phyloP scores from a whole-genome alignment of 331 rosid species.

The Rosa hybrid region DNA sequence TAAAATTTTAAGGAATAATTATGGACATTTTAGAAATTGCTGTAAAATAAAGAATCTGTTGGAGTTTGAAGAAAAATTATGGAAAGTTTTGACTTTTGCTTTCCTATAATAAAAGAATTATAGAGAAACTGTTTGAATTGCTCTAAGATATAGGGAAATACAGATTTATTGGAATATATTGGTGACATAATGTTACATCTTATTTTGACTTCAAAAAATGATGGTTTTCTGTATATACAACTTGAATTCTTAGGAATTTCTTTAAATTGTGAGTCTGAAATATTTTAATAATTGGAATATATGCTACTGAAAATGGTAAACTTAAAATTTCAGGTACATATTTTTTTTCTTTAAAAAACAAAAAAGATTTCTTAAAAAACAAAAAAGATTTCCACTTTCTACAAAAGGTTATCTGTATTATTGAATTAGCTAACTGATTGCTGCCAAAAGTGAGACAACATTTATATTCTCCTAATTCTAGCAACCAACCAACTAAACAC shows the following conservation, averaged over 20 bases:
- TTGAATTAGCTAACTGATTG: conserved; percentile 10
- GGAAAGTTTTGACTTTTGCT: too few relatives aligned
- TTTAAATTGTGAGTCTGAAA: background rate
- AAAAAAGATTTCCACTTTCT: background rate
- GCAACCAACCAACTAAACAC: conserved; percentile 41
- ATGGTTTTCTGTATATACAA: background rate
- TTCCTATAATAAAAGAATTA: too few relatives aligned
- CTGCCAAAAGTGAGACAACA: conserved; percentile 45
- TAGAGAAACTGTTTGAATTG: too few relatives aligned
- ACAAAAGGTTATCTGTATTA: background rate
- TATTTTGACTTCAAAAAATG: background rate
- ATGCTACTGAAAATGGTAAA: background rate
- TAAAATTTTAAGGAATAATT: too few relatives aligned
- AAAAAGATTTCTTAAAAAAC: background rate
- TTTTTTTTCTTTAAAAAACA: background rate
- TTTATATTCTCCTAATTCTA: conserved; percentile 24
- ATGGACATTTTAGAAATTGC: too few relatives aligned
- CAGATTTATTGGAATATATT: too few relatives aligned
- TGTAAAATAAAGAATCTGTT: too few relatives aligned
- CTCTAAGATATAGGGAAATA: too few relatives aligned
- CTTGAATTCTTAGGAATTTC: background rate
- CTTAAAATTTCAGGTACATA: background rate
- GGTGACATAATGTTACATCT: too few relatives aligned
- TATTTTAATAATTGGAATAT: background rate
- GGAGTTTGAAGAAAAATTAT: too few relatives aligned